Evolutionary conservation across 208 protist genomes (phyloP).

Genomic region (Leishmania tropica): DNA sequence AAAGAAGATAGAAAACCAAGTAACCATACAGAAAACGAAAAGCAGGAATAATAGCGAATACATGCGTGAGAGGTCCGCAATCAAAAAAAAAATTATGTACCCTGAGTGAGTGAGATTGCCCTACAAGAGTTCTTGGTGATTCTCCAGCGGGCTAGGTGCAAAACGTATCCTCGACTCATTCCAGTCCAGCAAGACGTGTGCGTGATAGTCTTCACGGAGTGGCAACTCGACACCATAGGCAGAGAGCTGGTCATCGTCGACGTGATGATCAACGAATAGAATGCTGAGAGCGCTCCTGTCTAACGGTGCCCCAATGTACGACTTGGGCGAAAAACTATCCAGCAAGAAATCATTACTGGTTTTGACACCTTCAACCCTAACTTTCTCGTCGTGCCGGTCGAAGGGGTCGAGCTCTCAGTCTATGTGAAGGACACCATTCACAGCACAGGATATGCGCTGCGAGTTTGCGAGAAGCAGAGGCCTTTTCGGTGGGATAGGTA

Average conservation of each 20-base stretch:
- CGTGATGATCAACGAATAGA: constrained; percentile 29
- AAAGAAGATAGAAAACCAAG: not conserved
- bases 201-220: constrained; percentile 9
- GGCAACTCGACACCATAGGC: constrained; percentile 5
- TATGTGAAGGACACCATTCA: not conserved
- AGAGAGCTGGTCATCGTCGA: constrained; percentile 22
- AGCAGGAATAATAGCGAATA: not conserved
- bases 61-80: not conserved
- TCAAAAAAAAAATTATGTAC: not conserved
- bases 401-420: not conserved
- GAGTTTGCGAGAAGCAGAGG: not conserved
- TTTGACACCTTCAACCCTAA: too few species aligned
- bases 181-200: constrained; percentile 8
- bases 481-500: not conserved
- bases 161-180: constrained; percentile 16
- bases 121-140: not conserved
- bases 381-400: not conserved
- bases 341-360: not conserved
- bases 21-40: not conserved
- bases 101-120: not conserved
- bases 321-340: not conserved
- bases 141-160: constrained; percentile 8
- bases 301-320: not conserved
- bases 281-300: constrained; percentile 6
- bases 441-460: not conserved